Conservation (phyloP, 805 yeast genomes). For the Gaillardinia entomophila region DNA sequence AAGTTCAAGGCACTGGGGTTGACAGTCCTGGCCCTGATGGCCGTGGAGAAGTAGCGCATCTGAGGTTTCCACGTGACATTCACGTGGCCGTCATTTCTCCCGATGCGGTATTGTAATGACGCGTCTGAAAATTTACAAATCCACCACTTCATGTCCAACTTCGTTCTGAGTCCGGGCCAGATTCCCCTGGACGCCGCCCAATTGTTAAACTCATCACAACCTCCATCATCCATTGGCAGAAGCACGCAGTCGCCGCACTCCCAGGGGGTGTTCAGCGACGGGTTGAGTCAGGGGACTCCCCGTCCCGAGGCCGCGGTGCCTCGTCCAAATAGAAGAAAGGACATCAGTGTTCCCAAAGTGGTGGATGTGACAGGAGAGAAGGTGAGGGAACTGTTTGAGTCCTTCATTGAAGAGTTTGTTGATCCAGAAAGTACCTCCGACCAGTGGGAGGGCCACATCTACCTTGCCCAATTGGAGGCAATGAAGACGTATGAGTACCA, state of each 20-base stretch:
- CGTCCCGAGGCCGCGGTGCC: constrained; percentile 7
- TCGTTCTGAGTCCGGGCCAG: constrained; percentile 40
- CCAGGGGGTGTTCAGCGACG: constrained; percentile 15
- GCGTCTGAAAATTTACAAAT: constrained; percentile 5
- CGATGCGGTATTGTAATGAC: constrained; percentile 12
- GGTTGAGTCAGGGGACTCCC: constrained; percentile 8
- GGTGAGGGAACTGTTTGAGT: constrained; percentile 86
- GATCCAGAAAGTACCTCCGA: constrained; percentile 34
- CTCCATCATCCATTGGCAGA: constrained; percentile 37
- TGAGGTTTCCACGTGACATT: neutral
- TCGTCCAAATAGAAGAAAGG: constrained; percentile 38
- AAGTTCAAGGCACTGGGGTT: constrained; percentile 16
- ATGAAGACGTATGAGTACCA: constrained; percentile 71
- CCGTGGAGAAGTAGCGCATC: too few species aligned
- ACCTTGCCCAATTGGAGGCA: constrained; percentile 73
- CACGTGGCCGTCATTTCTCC: constrained; percentile 8
- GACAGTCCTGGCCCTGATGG: constrained; percentile 1
- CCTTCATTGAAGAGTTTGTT: constrained; percentile 64
- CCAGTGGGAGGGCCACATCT: constrained; percentile 51
- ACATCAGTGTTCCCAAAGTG: constrained; percentile 75
- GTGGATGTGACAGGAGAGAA: constrained; percentile 90
- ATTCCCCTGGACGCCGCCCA: constrained; percentile 41
- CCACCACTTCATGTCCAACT: constrained; percentile 26
- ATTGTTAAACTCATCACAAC: constrained; percentile 34
- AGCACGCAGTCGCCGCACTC: constrained; percentile 26